A percentile compares a stretch with the other conserved stretches of the same genome.
Conservation (phyloP, 2,329 filamentous ascomycete genomes). For the Diaporthe australafricana region DNA sequence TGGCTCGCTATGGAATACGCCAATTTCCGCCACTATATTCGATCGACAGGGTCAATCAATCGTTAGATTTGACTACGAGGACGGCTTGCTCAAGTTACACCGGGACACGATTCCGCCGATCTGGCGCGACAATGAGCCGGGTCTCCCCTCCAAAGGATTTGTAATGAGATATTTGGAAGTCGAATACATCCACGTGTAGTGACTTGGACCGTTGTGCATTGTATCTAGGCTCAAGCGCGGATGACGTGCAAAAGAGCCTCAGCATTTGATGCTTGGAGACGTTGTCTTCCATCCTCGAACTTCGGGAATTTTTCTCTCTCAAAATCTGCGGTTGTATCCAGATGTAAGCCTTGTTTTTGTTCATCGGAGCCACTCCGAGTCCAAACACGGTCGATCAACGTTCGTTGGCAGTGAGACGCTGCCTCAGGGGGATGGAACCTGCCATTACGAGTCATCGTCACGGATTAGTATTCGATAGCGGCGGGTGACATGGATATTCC, state of each 20-base stretch:
- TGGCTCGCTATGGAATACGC: not conserved
- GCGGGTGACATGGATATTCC: not conserved
- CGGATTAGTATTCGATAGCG: not conserved
- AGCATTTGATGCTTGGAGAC: not conserved
- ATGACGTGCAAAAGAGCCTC: not conserved
- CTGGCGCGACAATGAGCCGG: not conserved
- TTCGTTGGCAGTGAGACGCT: not conserved
- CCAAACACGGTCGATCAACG: not conserved
- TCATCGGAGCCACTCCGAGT: not conserved
- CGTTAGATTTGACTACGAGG: not conserved
- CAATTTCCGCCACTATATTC: not conserved
- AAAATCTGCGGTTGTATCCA: not conserved
- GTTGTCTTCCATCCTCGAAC: not conserved
- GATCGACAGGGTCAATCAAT: constrained; percentile 19
- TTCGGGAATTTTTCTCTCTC: not conserved
- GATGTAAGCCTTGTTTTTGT: not conserved
- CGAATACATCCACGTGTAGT: not conserved
- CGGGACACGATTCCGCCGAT: constrained; percentile 2
- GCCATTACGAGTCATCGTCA: constrained; percentile 7
- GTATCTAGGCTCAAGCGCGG: not conserved
- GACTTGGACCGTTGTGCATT: not conserved
- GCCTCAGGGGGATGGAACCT: constrained; percentile 3
- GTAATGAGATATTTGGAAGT: not conserved
- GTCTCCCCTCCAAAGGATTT: not conserved
- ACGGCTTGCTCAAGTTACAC: no score